These are phyloP conservation scores for Colletotrichum godetiae DNA, from an alignment of 2,329 filamentous ascomycete species.

Conservation along the genomic window DNA sequence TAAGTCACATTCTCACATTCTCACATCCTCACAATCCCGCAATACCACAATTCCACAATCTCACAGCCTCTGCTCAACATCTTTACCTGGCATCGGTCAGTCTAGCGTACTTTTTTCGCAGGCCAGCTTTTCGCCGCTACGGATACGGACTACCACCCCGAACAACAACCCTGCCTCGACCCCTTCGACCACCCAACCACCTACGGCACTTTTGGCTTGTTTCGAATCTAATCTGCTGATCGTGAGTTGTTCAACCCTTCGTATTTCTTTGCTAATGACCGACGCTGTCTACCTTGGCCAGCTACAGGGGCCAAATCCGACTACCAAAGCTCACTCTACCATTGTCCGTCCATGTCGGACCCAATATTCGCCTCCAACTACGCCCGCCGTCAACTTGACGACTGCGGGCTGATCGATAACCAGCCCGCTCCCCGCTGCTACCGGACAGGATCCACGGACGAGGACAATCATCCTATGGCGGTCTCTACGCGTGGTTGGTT, in stretches of 20 bases:
- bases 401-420: neutral
- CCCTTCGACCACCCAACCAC: neutral
- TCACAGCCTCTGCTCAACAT: neutral
- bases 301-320: neutral
- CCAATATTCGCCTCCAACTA: neutral
- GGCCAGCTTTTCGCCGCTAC: neutral
- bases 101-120: neutral
- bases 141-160: too few species aligned
- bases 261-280: neutral
- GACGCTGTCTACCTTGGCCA: neutral
- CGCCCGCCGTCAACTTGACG: neutral
- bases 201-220: neutral
- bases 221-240: neutral
- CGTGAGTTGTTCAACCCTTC: neutral
- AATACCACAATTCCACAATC: neutral
- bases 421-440: too few species aligned
- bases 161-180: too few species aligned
- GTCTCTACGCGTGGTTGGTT: neutral
- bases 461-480: neutral
- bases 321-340: neutral
- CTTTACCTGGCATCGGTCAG: neutral
- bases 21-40: neutral
- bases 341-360: neutral
- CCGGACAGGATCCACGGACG: neutral
- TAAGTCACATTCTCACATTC: too few species aligned